Conservation (phyloP, 495 filamentous ascomycete species). For the Neurospora pannonica region DNA sequence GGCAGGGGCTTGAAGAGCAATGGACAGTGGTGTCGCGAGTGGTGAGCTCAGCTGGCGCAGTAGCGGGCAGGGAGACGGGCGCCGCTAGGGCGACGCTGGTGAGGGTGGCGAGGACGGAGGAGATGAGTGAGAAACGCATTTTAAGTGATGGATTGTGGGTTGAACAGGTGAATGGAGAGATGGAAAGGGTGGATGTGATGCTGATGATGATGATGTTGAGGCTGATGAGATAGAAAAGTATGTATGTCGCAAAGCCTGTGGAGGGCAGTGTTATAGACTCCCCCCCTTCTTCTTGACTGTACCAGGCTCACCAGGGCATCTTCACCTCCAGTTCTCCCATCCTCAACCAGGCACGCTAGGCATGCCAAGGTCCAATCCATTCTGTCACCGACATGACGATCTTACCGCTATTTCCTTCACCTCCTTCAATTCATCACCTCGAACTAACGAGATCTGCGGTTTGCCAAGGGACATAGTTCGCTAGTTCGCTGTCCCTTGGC, state of each 20-base stretch:
- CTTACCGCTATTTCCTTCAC: not conserved
- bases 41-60: conserved; percentile 5
- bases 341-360: not conserved
- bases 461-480: not conserved
- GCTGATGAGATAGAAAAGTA: not conserved
- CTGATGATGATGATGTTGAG: not conserved
- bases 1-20: not conserved
- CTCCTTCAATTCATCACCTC: not conserved
- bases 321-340: not conserved
- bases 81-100: conserved; percentile 1
- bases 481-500: not conserved
- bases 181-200: not conserved
- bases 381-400: too few species aligned
- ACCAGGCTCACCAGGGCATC: too few species aligned
- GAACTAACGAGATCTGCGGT: not conserved
- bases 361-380: too few species aligned
- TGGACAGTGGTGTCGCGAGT: not conserved
- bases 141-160: not conserved
- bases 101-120: conserved; percentile 5
- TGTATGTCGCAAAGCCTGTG: not conserved
- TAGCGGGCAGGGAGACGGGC: not conserved
- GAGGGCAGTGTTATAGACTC: too few species aligned
- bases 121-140: conserved; percentile 17
- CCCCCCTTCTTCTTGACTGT: too few species aligned
- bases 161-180: too few species aligned